Percentiles rank a stretch among this genome's conserved stretches.
Conservation (phyloP, 2,329 filamentous ascomycete genomes). For the Ambrosiella beaveri region DNA sequence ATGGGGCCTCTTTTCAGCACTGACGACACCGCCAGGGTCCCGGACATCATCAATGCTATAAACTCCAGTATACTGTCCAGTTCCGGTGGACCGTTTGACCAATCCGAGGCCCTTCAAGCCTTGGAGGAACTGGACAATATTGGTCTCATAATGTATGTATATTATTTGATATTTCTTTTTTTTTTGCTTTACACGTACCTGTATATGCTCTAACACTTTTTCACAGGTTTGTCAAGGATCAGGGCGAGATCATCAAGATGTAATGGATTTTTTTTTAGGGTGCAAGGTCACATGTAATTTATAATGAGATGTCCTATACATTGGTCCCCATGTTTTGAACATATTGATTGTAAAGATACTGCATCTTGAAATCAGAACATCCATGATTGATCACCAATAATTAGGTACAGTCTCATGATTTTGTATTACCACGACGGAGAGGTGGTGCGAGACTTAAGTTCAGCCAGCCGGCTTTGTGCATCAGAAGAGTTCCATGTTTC, state of each 20-base stretch:
- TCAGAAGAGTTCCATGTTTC: conserved; percentile 46
- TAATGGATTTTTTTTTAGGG: conserved; percentile 20
- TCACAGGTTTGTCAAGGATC: conserved; percentile 34
- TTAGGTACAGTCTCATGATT: neutral
- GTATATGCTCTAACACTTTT: conserved; percentile 15
- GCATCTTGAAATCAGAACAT: too few relatives aligned
- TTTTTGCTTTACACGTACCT: neutral
- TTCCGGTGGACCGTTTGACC: conserved; percentile 44
- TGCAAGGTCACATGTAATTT: neutral
- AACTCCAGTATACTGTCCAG: conserved; percentile 48
- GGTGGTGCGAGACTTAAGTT: conserved; percentile 14
- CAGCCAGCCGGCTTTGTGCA: conserved; percentile 34
- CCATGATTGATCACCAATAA: neutral
- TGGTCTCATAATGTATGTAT: conserved; percentile 63
- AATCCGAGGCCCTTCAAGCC: conserved; percentile 57
- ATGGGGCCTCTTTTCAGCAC: conserved; percentile 60
- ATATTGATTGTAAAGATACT: too few relatives aligned
- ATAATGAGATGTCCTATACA: neutral
- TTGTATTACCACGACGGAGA: neutral
- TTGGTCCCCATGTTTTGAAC: neutral
- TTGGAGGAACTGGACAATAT: conserved; percentile 58
- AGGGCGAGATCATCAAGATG: conserved; percentile 54
- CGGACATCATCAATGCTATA: conserved; percentile 58
- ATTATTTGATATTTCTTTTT: neutral
- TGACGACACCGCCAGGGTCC: conserved; percentile 65